phyloP scores from a whole-genome alignment of 345 rosid species.

The Cochlearia excelsa region DNA sequence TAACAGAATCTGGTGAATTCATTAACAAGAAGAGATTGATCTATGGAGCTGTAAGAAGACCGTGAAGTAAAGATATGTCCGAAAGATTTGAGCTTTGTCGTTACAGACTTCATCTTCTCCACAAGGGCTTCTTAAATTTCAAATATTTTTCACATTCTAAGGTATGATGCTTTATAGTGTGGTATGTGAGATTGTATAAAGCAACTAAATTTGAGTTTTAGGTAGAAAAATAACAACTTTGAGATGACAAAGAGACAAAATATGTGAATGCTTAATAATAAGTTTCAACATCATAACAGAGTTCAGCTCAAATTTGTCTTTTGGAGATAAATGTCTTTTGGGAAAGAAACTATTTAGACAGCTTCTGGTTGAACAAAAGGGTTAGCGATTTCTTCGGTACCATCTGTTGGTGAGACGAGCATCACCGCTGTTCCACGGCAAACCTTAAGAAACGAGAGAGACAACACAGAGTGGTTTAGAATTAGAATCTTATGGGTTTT shows the following conservation, averaged over 20 bases:
- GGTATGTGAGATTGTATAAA: no score
- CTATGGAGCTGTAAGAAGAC: conserved; percentile 14
- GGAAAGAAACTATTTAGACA: conserved; percentile 44
- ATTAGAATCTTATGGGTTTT: no score
- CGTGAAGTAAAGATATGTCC: conserved; percentile 5
- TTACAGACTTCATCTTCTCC: conserved; percentile 20
- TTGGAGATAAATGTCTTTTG: not conserved
- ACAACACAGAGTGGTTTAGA: conserved; percentile 7
- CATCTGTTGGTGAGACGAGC: conserved; percentile 98
- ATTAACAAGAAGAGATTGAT: conserved; percentile 33
- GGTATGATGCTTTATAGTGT: no score
- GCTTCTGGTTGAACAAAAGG: conserved; percentile 91
- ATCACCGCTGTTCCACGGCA: conserved; percentile 98
- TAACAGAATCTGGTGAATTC: conserved; percentile 54
- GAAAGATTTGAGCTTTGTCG: conserved; percentile 17
- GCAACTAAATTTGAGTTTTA: no score
- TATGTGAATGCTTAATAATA: no score
- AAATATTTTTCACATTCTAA: no score
- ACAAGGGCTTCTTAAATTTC: no score
- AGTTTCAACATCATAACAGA: no score
- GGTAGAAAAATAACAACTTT: no score
- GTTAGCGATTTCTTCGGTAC: conserved; percentile 96
- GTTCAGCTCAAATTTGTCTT: no score
- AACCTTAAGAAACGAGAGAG: conserved; percentile 46
- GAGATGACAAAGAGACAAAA: no score